A percentile compares a stretch with the other conserved stretches of the same genome.
These are phyloP conservation scores for Russula brevipes DNA, from an alignment of 768 basidiomycete species.

Conservation along the genomic window DNA sequence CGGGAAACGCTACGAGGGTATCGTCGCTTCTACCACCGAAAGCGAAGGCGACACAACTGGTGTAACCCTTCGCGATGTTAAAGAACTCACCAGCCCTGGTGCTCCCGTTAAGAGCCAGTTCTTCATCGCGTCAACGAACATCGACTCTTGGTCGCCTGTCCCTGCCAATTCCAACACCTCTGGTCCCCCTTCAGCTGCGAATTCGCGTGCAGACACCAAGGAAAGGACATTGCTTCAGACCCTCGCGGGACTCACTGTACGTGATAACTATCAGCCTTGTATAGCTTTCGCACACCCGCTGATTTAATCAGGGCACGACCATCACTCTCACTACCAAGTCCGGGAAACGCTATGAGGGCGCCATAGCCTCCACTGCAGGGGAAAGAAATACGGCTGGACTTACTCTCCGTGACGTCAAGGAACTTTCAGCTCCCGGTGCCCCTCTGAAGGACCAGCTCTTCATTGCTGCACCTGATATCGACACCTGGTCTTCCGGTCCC, in stretches of 20 bases:
- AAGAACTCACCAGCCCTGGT: conserved; percentile 60
- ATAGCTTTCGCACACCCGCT: conserved; percentile 19
- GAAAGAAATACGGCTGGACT: conserved; percentile 71
- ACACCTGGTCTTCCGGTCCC: conserved; percentile 66
- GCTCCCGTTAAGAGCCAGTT: conserved; percentile 61
- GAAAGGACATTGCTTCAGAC: conserved; percentile 60
- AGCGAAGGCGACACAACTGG: conserved; percentile 68
- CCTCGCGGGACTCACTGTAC: conserved; percentile 65
- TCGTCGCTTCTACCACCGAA: conserved; percentile 49
- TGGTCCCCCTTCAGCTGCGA: conserved; percentile 27
- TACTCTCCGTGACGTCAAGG: conserved; percentile 72
- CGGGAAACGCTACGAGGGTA: conserved; percentile 66
- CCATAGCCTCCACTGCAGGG: conserved; percentile 50
- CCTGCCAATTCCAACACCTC: conserved; percentile 39
- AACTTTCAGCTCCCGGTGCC: conserved; percentile 58
- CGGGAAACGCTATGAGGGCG: conserved; percentile 68
- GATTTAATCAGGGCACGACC: conserved; percentile 57
- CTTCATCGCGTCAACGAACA: conserved; percentile 68
- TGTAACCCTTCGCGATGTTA: conserved; percentile 71
- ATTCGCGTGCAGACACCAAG: conserved; percentile 38
- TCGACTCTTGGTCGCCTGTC: conserved; percentile 52
- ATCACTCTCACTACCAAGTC: conserved; percentile 73
- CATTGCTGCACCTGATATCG: conserved; percentile 68
- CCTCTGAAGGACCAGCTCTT: conserved; percentile 68
- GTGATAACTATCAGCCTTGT: conserved; percentile 31